phyloP scores from a whole-genome alignment of 805 yeast genomes.

The Saccharomycopsis sp. region DNA sequence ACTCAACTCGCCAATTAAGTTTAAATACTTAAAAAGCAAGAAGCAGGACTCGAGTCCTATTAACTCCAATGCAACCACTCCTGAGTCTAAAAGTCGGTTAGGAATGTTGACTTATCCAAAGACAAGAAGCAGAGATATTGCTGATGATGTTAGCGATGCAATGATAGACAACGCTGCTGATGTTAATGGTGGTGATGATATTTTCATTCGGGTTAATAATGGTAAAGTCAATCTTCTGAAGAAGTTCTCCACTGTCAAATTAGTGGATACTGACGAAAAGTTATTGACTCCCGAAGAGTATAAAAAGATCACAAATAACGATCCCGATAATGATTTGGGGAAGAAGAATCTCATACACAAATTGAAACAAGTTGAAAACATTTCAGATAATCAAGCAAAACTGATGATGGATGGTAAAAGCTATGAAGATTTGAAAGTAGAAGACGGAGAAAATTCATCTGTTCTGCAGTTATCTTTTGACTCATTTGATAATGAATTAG shows the following conservation, averaged over 20 bases:
- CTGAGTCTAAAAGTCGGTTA: background rate
- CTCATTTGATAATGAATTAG: slow-evolving; percentile 7
- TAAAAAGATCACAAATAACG: slow-evolving; percentile 1
- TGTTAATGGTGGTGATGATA: background rate
- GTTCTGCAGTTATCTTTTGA: slow-evolving; percentile 5
- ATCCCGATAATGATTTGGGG: slow-evolving; percentile 3
- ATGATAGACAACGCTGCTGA: background rate
- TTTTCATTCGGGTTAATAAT: background rate
- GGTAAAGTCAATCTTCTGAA: background rate
- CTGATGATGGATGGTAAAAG: slow-evolving; percentile 1
- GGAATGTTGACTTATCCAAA: background rate
- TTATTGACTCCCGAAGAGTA: slow-evolving; percentile 20
- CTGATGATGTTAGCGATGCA: background rate
- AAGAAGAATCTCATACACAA: slow-evolving; percentile 16
- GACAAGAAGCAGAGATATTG: background rate
- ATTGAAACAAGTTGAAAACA: slow-evolving; percentile 4
- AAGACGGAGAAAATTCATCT: background rate
- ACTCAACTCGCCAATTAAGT: slow-evolving; percentile 13
- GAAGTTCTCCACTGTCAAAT: slow-evolving; percentile 10
- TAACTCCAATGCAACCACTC: background rate
- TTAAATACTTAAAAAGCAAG: slow-evolving; percentile 10
- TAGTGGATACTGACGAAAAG: slow-evolving; percentile 18
- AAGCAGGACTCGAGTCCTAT: background rate
- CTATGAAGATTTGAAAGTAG: background rate
- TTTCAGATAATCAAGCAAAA: background rate